Evolutionary conservation across 2,329 filamentous ascomycete genomes (phyloP).

Genomic region (Diaporthe sp.): DNA sequence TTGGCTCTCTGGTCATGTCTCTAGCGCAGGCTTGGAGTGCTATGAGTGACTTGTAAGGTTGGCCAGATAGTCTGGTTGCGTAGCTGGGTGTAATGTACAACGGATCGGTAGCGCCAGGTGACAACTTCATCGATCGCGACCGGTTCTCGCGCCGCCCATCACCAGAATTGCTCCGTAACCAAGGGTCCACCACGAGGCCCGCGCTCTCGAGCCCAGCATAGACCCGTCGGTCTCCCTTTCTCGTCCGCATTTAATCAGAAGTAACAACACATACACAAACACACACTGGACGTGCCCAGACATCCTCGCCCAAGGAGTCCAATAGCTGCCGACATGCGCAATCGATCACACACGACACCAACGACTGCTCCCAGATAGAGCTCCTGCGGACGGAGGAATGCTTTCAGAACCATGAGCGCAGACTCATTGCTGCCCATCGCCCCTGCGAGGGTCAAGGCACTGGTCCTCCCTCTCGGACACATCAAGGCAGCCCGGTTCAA

Average conservation of each 20-base stretch:
- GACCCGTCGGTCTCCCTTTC: constrained; percentile 6
- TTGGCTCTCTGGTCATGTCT: constrained; percentile 10
- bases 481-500: constrained; percentile 87
- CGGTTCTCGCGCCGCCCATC: constrained; percentile 28
- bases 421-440: constrained; percentile 92
- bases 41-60: constrained; percentile 15
- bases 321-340: constrained; percentile 28
- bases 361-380: constrained; percentile 24
- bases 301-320: constrained; percentile 2
- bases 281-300: background rate
- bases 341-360: constrained; percentile 8
- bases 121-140: constrained; percentile 36
- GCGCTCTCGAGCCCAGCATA: constrained; percentile 25
- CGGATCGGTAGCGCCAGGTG: constrained; percentile 26
- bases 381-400: constrained; percentile 36
- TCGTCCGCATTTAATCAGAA: background rate
- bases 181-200: constrained; percentile 31
- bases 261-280: background rate
- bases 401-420: constrained; percentile 73
- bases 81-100: constrained; percentile 12
- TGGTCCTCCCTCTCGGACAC: constrained; percentile 87
- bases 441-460: constrained; percentile 88
- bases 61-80: constrained; percentile 5
- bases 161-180: constrained; percentile 22
- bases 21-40: background rate